These are phyloP conservation scores for Hypericum androsaemum DNA, from an alignment of 345 rosid genomes.

Conservation along the genomic window DNA sequence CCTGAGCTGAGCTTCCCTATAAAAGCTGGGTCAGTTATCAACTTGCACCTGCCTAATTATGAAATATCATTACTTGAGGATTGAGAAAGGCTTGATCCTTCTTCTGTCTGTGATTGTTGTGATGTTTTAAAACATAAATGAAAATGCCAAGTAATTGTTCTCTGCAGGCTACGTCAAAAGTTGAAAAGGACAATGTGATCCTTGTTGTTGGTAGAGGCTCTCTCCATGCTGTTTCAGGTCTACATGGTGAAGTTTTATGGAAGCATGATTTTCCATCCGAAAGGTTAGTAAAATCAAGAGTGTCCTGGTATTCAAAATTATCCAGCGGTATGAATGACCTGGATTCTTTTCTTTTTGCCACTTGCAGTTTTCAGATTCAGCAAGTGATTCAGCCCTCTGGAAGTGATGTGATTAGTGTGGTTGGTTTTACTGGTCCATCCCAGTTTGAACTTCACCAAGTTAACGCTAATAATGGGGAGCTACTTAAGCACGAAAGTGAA, in stretches of 20 bases:
- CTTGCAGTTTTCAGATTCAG: conserved; percentile 69
- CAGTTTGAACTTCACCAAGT: conserved; percentile 54
- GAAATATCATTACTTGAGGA: too few species aligned
- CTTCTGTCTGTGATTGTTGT: too few species aligned
- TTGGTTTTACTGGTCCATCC: conserved; percentile 60
- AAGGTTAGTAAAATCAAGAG: conserved; percentile 44
- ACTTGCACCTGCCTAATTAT: too few species aligned
- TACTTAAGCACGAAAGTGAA: conserved; percentile 47
- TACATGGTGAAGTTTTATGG: conserved; percentile 88
- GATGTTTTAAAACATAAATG: too few species aligned
- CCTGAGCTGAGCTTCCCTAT: too few species aligned
- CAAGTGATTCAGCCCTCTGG: conserved; percentile 52
- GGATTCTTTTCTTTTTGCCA: conserved; percentile 11
- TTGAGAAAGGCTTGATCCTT: too few species aligned
- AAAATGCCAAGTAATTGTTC: too few species aligned
- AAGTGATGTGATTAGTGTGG: conserved; percentile 38
- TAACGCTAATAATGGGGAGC: conserved; percentile 61
- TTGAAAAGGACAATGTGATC: conserved; percentile 55
- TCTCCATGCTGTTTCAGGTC: conserved; percentile 77
- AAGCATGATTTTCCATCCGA: conserved; percentile 61
- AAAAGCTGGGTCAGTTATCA: too few species aligned
- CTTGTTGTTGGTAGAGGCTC: conserved; percentile 60
- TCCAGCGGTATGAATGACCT: background rate
- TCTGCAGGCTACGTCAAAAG: conserved; percentile 54
- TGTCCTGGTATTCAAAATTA: background rate